Conservation (phyloP, 805 yeast genomes). For the Huiozyma sinensis region DNA sequence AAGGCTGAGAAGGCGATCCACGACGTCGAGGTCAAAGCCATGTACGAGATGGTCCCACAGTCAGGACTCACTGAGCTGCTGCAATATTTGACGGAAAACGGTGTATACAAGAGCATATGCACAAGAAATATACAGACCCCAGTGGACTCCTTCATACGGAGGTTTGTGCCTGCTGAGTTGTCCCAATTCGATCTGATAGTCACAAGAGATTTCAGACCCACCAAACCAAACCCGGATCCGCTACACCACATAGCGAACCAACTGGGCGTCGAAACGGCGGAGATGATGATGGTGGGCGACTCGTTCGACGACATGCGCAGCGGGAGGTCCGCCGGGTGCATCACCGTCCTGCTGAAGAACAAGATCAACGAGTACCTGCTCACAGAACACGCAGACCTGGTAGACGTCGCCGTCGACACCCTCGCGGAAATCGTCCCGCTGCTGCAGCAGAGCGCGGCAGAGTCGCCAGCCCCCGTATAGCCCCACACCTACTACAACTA, state of each 20-base stretch:
- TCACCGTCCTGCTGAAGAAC: slow-evolving; percentile 44
- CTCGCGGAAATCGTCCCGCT: slow-evolving; percentile 22
- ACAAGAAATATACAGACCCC: slow-evolving; percentile 50
- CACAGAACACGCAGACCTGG: slow-evolving; percentile 23
- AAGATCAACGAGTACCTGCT: slow-evolving; percentile 39
- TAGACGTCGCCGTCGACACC: slow-evolving; percentile 13
- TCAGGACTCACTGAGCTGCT: slow-evolving; percentile 38
- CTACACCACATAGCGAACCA: slow-evolving; percentile 41
- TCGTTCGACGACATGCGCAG: slow-evolving; percentile 59
- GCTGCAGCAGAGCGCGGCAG: slow-evolving; percentile 1
- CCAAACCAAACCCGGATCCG: slow-evolving; percentile 62
- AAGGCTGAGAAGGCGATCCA: slow-evolving; percentile 39
- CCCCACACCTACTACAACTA: too few species aligned
- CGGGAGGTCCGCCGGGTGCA: slow-evolving; percentile 53
- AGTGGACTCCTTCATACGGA: slow-evolving; percentile 39
- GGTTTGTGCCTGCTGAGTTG: slow-evolving; percentile 32
- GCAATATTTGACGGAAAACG: slow-evolving; percentile 19
- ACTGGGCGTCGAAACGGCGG: slow-evolving; percentile 38
- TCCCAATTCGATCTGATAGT: slow-evolving; percentile 40
- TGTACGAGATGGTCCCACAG: slow-evolving; percentile 45
- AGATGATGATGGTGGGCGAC: slow-evolving; percentile 63
- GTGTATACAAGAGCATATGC: slow-evolving; percentile 44
- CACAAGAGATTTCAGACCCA: slow-evolving; percentile 55
- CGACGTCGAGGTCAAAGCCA: slow-evolving; percentile 50
- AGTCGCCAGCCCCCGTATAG: background rate